Percentiles rank a stretch among this genome's conserved stretches.
phyloP scores from a whole-genome alignment of 345 rosid genomes.

The Psidium guajava region DNA sequence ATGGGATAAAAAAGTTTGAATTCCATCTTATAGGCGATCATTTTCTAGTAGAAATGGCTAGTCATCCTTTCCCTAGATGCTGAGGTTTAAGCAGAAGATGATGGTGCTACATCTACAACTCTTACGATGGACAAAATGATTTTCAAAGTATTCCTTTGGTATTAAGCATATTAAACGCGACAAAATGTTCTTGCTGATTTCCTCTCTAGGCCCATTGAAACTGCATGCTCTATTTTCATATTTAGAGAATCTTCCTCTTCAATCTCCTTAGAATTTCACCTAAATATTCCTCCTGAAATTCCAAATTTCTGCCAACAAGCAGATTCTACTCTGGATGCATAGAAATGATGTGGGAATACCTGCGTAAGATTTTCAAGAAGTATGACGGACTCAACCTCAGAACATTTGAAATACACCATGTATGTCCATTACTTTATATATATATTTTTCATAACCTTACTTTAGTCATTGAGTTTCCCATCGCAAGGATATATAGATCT shows the following conservation, averaged over 20 bases:
- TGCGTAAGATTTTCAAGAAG: background rate
- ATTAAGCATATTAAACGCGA: background rate
- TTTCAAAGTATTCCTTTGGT: background rate
- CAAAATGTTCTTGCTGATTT: background rate
- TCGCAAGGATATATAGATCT: background rate
- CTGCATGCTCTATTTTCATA: background rate
- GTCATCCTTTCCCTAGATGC: background rate
- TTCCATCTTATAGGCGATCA: background rate
- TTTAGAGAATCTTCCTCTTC: too few relatives aligned
- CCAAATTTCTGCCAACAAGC: background rate
- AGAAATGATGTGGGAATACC: background rate
- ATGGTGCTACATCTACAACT: fast-evolving
- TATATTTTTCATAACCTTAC: background rate
- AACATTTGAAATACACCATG: too few relatives aligned
- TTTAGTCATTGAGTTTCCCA: background rate
- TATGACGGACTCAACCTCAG: background rate
- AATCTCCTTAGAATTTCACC: background rate
- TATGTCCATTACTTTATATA: background rate
- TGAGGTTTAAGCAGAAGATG: background rate
- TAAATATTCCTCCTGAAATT: background rate
- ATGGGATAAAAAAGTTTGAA: background rate
- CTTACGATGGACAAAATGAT: background rate
- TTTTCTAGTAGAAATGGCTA: background rate
- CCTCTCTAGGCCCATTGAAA: background rate
- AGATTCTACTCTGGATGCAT: background rate